Evolutionary conservation across 2,329 filamentous ascomycete species (phyloP), one percentile per base, ranked within the genome.

Genomic region (Calonectria hongkongensis): DNA sequence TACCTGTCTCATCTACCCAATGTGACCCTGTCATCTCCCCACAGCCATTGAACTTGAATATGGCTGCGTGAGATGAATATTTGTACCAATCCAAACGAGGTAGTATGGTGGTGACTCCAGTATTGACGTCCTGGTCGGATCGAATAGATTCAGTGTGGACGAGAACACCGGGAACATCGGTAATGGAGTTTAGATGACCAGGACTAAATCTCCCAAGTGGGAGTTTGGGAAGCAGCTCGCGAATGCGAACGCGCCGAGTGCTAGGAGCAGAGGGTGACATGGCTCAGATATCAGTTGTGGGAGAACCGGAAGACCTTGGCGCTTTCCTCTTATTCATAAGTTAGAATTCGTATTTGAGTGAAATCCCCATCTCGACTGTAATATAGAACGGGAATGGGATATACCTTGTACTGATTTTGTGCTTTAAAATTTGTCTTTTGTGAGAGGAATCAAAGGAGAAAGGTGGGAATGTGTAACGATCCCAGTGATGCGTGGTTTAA

Each of bases 11-110:
- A 15, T 90, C 86, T 72, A 93, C 89, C 88, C 90, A 91, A 76
- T 92, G 89, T 9, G 85, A 85, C 3, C 91, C 90, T 0, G 91
- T 92, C 84, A 93, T 85, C 81, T 93, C 90, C 50, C 92, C 91
- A 56, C 88, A 88, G 68, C 91, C 91, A 75, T 93, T 93, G 84
- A 93, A 92, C 73, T 87, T 87, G 85, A 82, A 92, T 58, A 89
- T 78, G n/a, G 86, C 86, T 3, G 87, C 85, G 51, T 89, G 87
- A 30, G 12, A 87, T 48, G 86, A 86, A 12, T 85, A 82, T 54
- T 83, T 72, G 77, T 84, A 83, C 87, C 87, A 89, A 58, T 86
- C 80, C 5, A 76, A 54, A 13, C 87, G 85, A 0, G 88, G 87
- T 0, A 89, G 78, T 66, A 89, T 87, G 45, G 85, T 84, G 1